Conservation (phyloP, 331 rosid genomes). For the Pyrus hybrid region DNA sequence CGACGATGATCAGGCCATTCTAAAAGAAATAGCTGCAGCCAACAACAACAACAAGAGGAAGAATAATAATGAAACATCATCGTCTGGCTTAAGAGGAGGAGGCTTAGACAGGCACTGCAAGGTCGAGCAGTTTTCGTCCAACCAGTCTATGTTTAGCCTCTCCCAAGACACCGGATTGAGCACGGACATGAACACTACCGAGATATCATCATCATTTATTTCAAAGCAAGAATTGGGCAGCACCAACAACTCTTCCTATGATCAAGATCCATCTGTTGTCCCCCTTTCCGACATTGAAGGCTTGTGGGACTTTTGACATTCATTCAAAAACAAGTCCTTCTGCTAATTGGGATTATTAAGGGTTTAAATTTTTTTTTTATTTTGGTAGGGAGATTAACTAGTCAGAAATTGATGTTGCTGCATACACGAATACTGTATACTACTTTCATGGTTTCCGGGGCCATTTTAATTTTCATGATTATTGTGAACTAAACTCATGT, state of each 20-base stretch:
- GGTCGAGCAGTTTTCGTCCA: constrained; percentile 52
- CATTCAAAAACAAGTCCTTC: background rate
- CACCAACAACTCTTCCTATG: constrained; percentile 21
- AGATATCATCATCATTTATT: constrained; percentile 46
- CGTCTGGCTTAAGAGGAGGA: background rate
- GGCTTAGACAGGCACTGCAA: constrained; percentile 36
- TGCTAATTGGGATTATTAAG: background rate
- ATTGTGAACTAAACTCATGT: background rate
- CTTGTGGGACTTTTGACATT: constrained; percentile 39
- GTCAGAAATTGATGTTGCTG: constrained; percentile 12
- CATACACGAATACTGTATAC: constrained; percentile 11
- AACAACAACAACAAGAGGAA: background rate
- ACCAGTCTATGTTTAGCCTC: constrained; percentile 49
- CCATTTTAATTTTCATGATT: background rate
- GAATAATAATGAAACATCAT: background rate
- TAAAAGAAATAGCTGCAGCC: background rate
- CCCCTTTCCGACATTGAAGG: constrained; percentile 45
- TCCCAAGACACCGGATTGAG: constrained; percentile 66
- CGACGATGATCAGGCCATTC: background rate
- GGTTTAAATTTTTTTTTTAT: background rate
- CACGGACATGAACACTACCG: constrained; percentile 42
- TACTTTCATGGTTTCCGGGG: background rate
- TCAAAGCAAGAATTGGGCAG: constrained; percentile 38
- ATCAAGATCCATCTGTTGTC: constrained; percentile 35
- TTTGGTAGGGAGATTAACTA: background rate